Conservation (phyloP, 257 asterid species). For the Lavandula angustifolia region DNA sequence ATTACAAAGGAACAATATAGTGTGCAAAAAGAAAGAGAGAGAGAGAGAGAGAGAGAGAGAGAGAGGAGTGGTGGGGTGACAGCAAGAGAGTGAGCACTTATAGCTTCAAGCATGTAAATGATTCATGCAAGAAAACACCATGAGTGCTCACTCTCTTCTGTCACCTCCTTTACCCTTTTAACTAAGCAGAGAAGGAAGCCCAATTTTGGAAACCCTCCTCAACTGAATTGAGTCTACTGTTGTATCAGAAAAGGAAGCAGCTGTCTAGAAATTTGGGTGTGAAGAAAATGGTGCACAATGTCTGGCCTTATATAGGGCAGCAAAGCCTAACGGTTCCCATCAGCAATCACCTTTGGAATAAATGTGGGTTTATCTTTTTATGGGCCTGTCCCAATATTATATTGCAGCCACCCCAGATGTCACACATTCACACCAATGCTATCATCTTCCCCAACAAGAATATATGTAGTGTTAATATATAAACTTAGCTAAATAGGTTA, state of each 20-base stretch:
- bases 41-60: conserved; percentile 21
- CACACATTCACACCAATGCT: conserved; percentile 22
- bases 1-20: conserved; percentile 2
- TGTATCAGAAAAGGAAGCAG: conserved; percentile 38
- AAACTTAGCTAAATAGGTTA: no score
- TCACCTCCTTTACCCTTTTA: conserved; percentile 65
- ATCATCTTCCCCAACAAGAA: conserved; percentile 19
- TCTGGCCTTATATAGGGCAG: conserved; percentile 50
- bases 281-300: conserved; percentile 37
- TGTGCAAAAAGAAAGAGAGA: not conserved
- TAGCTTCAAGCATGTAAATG: conserved; percentile 58
- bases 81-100: conserved; percentile 89
- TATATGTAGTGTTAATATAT: no score
- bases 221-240: conserved; percentile 34
- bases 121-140: conserved; percentile 76
- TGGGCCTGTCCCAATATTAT: conserved; percentile 36
- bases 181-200: conserved; percentile 28
- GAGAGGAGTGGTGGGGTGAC: conserved; percentile 58
- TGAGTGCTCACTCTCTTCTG: conserved; percentile 99
- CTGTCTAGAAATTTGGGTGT: conserved; percentile 39
- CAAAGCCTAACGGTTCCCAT: conserved; percentile 44
- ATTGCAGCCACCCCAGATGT: conserved; percentile 26
- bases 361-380: conserved; percentile 57
- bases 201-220: conserved; percentile 31
- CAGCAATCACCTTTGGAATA: conserved; percentile 51